Evolutionary conservation across 768 basidiomycete genomes (phyloP), one percentile per base, ranked within the genome.

Genomic region (Phanerochaete sordida): DNA sequence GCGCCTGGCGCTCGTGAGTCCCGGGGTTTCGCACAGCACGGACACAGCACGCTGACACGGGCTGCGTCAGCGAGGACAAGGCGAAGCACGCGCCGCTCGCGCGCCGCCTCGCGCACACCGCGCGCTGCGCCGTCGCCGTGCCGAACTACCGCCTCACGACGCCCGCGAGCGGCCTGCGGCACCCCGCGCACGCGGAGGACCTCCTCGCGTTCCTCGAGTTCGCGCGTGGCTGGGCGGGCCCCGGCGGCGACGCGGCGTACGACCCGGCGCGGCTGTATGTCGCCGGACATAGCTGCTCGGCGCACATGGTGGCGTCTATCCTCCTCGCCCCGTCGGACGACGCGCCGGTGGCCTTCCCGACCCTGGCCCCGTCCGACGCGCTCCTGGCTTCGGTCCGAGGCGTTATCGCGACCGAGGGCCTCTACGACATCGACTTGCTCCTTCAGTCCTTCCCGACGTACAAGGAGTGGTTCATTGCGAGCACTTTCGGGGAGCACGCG

Each of bases 1-100:
- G 92, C 33, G 92, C 91, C 24, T 94, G 92, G 92, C 77, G 84
- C 66, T 71, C 84, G 91, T 91, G 68, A 77, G 87, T 68, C n/a
- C n/a, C n/a, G n/a, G n/a, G n/a, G n/a, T n/a, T n/a, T n/a, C n/a
- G n/a, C n/a, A n/a, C n/a, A n/a, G n/a, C n/a, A n/a, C n/a, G n/a
- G n/a, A n/a, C n/a, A n/a, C n/a, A n/a, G n/a, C n/a, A n/a, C n/a
- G 53, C 30, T 57, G 27, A 33, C 28, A 37, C 21, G 26, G 21
- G 24, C 44, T 35, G 58, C 33, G 6, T 61, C 70, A 91, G 90
- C 47, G 90, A 90, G 64, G 90, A 91, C 75, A 93, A 93, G 74
- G 68, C 70, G 3, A 78, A 86, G 62, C 80, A 90, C 68, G 70
- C 71, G 4, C 59, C 49, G 19, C 75, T 91, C 39, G 91, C 88